Base-by-base conservation (phyloP, 1,284 basidiomycete genomes). In the Cerioporus squamosus region DNA sequence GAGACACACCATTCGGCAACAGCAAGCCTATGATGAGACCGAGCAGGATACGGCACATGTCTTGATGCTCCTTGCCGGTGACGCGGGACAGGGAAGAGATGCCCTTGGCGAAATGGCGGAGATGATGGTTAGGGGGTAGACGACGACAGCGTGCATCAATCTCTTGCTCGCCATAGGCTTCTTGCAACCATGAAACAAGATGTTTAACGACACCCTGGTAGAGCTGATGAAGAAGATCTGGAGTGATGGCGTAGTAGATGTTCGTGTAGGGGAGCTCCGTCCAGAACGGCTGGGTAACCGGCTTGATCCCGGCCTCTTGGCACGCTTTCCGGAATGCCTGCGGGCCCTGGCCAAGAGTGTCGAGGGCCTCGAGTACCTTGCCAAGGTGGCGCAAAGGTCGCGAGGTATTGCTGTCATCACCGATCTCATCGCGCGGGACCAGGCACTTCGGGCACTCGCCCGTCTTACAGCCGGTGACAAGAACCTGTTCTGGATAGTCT, bases 291-390 rank as follows among this genome's bases (percentile, higher is more conserved):
- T 48, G 15, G 17, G 53, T 52, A 15, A 46, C 23, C 3, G 53
- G 55, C 17, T 51, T 51, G 49, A 51, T 42, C 0, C 49, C 49
- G 0, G 26, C 39, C 54, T n/a, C 8, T 52, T 51, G 14, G 20
- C 46, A 42, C 24, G 45, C 49, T 23, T 61, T 23, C 24, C 50
- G 42, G 39, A 42, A 56, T 71, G 74, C 55, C 70, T 70, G 5
- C 74, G 68, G 1, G 79, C 67, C 55, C 77, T 77, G 1, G 60
- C 50, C 2, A 72, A 72, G 5, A 76, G 74, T 17, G 78, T 53
- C 59, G 79, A 80, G 1, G 69, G 49, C 78, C 3, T 80, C 31
- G 0, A 81, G 65, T 2, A 78, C 56, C 8, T 57, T 66, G 0
- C 68, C 68, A 14, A 62, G 67, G 1, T 47, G 17, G 8, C 48